These are phyloP conservation scores for Didymella pinodella DNA, from an alignment of 2,329 filamentous ascomycete genomes.

Conservation along the genomic window DNA sequence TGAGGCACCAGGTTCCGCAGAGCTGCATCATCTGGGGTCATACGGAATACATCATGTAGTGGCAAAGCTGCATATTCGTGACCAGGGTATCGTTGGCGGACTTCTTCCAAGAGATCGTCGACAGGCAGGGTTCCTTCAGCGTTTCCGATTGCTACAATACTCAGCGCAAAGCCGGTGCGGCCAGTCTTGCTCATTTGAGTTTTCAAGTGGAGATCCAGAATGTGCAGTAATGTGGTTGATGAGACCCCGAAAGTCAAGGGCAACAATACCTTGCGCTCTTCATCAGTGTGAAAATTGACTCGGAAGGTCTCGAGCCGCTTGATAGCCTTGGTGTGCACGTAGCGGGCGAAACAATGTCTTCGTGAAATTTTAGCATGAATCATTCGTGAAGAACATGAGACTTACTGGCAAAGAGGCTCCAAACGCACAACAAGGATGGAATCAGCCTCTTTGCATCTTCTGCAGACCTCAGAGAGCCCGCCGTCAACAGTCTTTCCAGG, in stretches of 20 bases:
- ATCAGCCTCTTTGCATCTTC: conserved; percentile 63
- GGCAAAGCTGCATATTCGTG: conserved; percentile 69
- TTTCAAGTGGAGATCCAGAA: conserved; percentile 74
- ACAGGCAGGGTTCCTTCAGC: conserved; percentile 27
- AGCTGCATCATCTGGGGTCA: conserved; percentile 32
- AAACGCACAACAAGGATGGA: conserved; percentile 64
- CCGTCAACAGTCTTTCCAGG: conserved; percentile 40
- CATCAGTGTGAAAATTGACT: conserved; percentile 56
- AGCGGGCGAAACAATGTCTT: conserved; percentile 79
- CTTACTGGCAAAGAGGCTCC: conserved; percentile 68
- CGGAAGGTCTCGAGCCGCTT: conserved; percentile 77
- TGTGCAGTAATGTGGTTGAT: conserved; percentile 77
- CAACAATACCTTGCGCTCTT: conserved; percentile 69
- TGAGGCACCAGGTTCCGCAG: conserved; percentile 32
- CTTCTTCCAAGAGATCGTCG: conserved; percentile 33
- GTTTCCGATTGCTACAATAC: conserved; percentile 60
- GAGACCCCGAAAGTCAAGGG: conserved; percentile 85
- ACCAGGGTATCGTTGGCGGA: conserved; percentile 69
- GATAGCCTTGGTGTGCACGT: conserved; percentile 78
- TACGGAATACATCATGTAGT: conserved; percentile 64
- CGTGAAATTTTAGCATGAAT: conserved; percentile 26
- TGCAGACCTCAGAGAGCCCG: conserved; percentile 54
- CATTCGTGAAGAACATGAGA: conserved; percentile 10
- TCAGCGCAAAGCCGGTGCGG: conserved; percentile 72
- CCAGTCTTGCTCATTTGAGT: conserved; percentile 71